Evolutionary conservation across 768 basidiomycete genomes (phyloP).

Genomic region (Boletus patriciae): DNA sequence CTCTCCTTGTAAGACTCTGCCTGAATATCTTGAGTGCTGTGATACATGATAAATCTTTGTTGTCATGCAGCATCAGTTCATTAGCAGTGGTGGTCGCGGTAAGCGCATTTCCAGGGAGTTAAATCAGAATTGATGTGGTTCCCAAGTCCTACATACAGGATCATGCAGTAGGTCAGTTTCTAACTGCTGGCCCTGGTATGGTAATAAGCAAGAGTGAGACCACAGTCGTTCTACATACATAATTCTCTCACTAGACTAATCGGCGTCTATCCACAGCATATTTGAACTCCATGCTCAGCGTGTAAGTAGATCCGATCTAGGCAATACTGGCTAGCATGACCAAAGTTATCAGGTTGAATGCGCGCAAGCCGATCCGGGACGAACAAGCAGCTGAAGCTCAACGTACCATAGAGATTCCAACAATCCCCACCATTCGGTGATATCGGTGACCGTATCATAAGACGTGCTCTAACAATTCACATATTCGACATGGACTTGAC

Average conservation of each 20-base stretch:
- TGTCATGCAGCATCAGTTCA: conserved; percentile 8
- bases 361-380: conserved; percentile 20
- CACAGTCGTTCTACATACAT: background rate
- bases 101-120: background rate
- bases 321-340: background rate
- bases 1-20: conserved; percentile 13
- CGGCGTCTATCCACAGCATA: conserved; percentile 11
- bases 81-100: conserved; percentile 11
- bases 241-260: background rate
- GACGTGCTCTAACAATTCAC: too few species aligned
- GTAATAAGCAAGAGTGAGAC: conserved; percentile 21
- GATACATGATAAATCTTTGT: background rate
- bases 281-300: conserved; percentile 25
- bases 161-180: background rate
- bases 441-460: background rate
- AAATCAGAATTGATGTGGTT: background rate
- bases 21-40: background rate
- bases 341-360: conserved; percentile 10
- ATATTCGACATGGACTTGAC: too few species aligned
- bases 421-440: conserved; percentile 16
- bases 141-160: conserved; percentile 20
- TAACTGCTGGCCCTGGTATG: conserved; percentile 11
- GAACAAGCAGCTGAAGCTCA: background rate
- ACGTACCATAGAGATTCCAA: conserved; percentile 17
- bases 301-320: conserved; percentile 16